Evolutionary conservation across 1,284 basidiomycete species (phyloP).

Genomic region (Cryptococcus wingfieldii): DNA sequence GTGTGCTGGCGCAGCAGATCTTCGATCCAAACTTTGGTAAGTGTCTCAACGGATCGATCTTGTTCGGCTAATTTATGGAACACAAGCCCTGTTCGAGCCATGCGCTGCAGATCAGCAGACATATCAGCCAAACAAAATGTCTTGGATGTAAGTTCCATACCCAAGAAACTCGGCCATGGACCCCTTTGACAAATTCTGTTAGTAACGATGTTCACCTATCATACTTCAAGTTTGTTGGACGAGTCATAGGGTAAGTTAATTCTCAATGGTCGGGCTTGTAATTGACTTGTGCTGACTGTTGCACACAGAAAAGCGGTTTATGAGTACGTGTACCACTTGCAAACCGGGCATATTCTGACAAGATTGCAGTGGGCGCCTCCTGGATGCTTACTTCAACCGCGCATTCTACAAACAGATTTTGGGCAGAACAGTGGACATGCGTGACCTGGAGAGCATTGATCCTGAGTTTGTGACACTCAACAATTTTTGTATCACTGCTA

Average conservation of each 20-base stretch:
- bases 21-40: slow-evolving; percentile 91
- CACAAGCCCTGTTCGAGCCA: slow-evolving; percentile 75
- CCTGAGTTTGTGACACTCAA: slow-evolving; percentile 62
- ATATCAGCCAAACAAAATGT: slow-evolving; percentile 95
- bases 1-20: slow-evolving; percentile 95
- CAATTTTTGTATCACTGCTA: slow-evolving; percentile 1
- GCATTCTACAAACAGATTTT: slow-evolving; percentile 91
- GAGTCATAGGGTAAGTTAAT: slow-evolving; percentile 70
- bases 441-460: slow-evolving; percentile 92
- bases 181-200: background rate
- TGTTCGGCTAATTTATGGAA: background rate
- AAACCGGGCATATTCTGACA: slow-evolving; percentile 57
- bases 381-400: slow-evolving; percentile 97
- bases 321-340: slow-evolving; percentile 21
- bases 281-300: slow-evolving; percentile 2
- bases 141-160: slow-evolving; percentile 57
- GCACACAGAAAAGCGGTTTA: slow-evolving; percentile 39
- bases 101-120: slow-evolving; percentile 90
- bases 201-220: slow-evolving; percentile 86
- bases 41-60: background rate
- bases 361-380: slow-evolving; percentile 70
- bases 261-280: background rate
- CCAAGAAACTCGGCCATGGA: slow-evolving; percentile 15
- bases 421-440: slow-evolving; percentile 84
- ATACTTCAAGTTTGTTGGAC: slow-evolving; percentile 98